phyloP scores from a whole-genome alignment of 2,329 filamentous ascomycete genomes.

The Colletotrichum tropicicola region DNA sequence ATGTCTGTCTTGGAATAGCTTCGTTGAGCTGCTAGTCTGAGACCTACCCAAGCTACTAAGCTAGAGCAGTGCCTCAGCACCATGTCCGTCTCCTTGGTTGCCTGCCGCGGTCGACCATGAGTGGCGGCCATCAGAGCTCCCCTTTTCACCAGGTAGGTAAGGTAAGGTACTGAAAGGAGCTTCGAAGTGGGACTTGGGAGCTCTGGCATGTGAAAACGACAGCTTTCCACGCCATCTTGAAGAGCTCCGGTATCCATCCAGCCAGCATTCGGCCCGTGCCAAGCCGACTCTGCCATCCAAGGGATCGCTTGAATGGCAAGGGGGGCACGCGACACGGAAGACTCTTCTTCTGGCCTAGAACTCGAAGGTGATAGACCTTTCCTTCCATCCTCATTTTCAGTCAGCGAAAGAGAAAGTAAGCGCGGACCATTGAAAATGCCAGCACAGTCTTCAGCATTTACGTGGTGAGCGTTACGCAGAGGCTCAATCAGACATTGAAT shows the following conservation, averaged over 20 bases:
- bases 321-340: conserved; percentile 11
- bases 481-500: too few relatives aligned
- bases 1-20: conserved; percentile 5
- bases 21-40: conserved; percentile 24
- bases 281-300: not conserved
- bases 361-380: not conserved
- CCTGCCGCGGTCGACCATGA: not conserved
- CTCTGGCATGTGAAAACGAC: not conserved
- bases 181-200: not conserved
- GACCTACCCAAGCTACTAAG: not conserved
- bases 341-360: not conserved
- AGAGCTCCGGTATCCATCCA: not conserved
- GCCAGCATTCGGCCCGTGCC: conserved; percentile 5
- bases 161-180: not conserved
- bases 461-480: too few relatives aligned
- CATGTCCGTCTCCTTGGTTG: not conserved
- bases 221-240: not conserved
- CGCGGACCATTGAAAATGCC: too few relatives aligned
- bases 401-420: not conserved
- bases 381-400: too few relatives aligned
- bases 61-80: not conserved
- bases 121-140: too few relatives aligned
- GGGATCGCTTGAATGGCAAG: conserved; percentile 3
- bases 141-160: too few relatives aligned
- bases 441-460: too few relatives aligned